Percentiles rank a stretch among this genome's conserved stretches.
Evolutionary conservation across 306 rosid species (phyloP).

Genomic region (Cicer chorassanicum): DNA sequence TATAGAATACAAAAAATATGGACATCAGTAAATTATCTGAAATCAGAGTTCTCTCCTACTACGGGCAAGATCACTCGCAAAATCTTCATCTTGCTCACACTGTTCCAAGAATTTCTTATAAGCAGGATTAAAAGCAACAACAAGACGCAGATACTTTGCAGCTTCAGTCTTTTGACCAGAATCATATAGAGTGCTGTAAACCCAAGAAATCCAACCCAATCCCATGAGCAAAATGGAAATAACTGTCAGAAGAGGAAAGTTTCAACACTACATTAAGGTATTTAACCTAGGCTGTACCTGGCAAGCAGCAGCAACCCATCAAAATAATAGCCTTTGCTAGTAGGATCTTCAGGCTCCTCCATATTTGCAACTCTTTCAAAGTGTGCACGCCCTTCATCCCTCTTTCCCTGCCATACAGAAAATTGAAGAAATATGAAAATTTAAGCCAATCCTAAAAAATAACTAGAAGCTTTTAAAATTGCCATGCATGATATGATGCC

Average conservation of each 20-base stretch:
- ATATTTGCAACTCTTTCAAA: slow-evolving; percentile 75
- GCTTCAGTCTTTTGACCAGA: slow-evolving; percentile 83
- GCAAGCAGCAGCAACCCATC: slow-evolving; percentile 76
- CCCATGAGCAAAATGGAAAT: slow-evolving; percentile 31
- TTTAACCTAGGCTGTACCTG: slow-evolving; percentile 55
- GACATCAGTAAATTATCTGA: slow-evolving; percentile 2
- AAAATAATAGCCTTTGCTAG: slow-evolving; percentile 78
- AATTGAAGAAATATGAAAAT: slow-evolving; percentile 30
- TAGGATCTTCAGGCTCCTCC: slow-evolving; percentile 80
- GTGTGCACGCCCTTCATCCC: slow-evolving; percentile 67
- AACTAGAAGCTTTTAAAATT: slow-evolving; percentile 22
- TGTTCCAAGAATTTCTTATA: slow-evolving; percentile 65
- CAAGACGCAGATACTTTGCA: slow-evolving; percentile 68
- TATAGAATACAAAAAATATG: slow-evolving; percentile 37
- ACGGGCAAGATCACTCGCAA: slow-evolving; percentile 64
- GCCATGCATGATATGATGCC: slow-evolving; percentile 1
- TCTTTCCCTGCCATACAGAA: slow-evolving; percentile 67
- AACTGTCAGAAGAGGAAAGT: not conserved
- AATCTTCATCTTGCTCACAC: slow-evolving; percentile 63
- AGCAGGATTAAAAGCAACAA: slow-evolving; percentile 74
- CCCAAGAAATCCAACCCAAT: slow-evolving; percentile 35
- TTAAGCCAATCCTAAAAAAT: slow-evolving; percentile 24
- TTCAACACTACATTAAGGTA: not conserved
- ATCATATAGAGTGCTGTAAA: slow-evolving; percentile 69
- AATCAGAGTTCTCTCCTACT: slow-evolving; percentile 77